These are phyloP conservation scores for Lachnellula occidentalis DNA, from an alignment of 2,329 filamentous ascomycete genomes.

Conservation along the genomic window DNA sequence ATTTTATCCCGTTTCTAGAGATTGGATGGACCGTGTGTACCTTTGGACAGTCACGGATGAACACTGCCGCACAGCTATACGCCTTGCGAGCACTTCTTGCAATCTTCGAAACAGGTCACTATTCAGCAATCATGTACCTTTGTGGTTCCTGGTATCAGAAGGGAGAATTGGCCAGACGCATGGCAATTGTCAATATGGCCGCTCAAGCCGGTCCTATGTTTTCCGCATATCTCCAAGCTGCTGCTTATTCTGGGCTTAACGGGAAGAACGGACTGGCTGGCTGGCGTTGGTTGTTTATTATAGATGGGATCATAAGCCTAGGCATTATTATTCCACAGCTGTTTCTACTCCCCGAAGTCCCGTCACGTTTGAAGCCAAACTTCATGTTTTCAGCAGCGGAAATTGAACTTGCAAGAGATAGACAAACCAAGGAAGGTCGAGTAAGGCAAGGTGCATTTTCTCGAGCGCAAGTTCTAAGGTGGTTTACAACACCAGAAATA, in stretches of 20 bases:
- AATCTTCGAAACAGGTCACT: conserved; percentile 38
- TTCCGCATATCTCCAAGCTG: conserved; percentile 22
- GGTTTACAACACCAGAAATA: no score
- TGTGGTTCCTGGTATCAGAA: conserved; percentile 56
- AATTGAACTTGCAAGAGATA: no score
- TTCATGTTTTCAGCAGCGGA: no score
- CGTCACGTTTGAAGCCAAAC: no score
- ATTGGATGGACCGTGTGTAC: conserved; percentile 6
- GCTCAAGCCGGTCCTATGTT: conserved; percentile 39
- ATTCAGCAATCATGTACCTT: conserved; percentile 48
- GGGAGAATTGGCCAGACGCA: conserved; percentile 51
- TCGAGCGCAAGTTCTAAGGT: no score
- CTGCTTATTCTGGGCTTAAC: conserved; percentile 23
- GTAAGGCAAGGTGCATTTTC: no score
- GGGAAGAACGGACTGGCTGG: conserved; percentile 22
- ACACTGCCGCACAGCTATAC: conserved; percentile 37
- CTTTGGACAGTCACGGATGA: conserved; percentile 4
- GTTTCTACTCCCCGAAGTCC: no score
- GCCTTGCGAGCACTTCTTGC: conserved; percentile 30
- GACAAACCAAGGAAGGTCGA: no score
- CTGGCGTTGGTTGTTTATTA: conserved; percentile 29
- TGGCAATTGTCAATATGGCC: conserved; percentile 53
- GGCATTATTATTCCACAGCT: no score
- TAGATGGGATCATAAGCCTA: conserved; percentile 26
- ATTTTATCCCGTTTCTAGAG: conserved; percentile 5